Percentiles rank a stretch among this genome's conserved stretches.
Evolutionary conservation across 305 asterid genomes (phyloP).

Genomic region (Fraxinus sp.): DNA sequence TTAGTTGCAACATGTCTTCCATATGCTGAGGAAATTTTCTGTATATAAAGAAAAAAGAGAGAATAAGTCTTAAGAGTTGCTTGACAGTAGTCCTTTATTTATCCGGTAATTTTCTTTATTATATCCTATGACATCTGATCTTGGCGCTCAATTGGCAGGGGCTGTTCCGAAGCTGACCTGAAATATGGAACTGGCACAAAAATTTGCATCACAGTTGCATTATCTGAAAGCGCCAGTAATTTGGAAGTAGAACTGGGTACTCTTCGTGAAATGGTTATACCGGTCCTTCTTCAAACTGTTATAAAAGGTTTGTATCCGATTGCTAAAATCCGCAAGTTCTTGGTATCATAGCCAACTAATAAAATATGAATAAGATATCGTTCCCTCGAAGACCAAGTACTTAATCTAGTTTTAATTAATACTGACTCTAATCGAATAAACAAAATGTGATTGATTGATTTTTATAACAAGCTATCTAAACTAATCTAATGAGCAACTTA

Average conservation of each 20-base stretch:
- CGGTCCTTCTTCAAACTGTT: conserved; percentile 66
- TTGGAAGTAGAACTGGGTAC: conserved; percentile 41
- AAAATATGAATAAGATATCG: background rate
- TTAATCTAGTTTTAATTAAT: background rate
- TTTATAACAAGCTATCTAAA: background rate
- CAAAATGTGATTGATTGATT: background rate
- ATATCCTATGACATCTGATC: conserved; percentile 22
- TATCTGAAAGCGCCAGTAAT: conserved; percentile 39
- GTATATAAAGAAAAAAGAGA: background rate
- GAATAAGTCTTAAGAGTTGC: conserved; percentile 3
- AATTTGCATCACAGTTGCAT: conserved; percentile 60
- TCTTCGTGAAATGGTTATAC: conserved; percentile 69
- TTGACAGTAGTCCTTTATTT: conserved; percentile 5
- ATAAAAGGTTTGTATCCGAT: conserved; percentile 61
- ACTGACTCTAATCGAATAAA: background rate
- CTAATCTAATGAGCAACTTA: background rate
- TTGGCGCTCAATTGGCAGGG: conserved; percentile 43
- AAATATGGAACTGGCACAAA: conserved; percentile 29
- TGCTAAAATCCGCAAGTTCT: background rate
- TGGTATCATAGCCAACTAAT: background rate
- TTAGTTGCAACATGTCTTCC: conserved; percentile 5
- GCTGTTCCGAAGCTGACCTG: conserved; percentile 49
- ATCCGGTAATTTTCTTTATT: conserved; percentile 4
- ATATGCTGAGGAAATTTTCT: conserved; percentile 2
- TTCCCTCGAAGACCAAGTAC: background rate